Base-by-base conservation (phyloP, 2,329 filamentous ascomycete species). In the Zymoseptoria tritici region DNA sequence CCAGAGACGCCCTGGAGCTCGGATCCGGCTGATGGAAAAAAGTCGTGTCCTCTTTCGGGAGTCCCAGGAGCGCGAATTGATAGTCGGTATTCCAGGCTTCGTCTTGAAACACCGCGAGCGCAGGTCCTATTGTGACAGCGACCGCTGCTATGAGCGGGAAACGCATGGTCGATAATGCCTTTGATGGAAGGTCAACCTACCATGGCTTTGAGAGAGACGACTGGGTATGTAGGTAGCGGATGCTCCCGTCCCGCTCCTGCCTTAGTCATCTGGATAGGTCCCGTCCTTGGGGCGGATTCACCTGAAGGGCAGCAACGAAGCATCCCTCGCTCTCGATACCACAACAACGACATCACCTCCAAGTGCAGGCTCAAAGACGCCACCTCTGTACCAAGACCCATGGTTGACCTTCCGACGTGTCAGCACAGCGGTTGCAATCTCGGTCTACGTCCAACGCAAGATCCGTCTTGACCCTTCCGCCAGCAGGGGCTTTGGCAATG, bases 11-110 rank as follows among this genome's bases (percentile, higher is more conserved):
- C 74, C 90, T 91, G 63, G 93, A 92, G 67, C 87, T 84, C 63
- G 84, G 82, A 70, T 88, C 83, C 49, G 94, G 93, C 67, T 87
- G 88, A 77, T 97, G 91, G 84, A 97, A 97, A 82, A 97, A 95
- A 67, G 93, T 97, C 62, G 90, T 89, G 64, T 90, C 85, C 73
- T 84, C 80, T 73, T 88, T 88, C 57, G 94, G 91, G 46, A 90
- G 78, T 70, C 94, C 94, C 70, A 99, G 80, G 54, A 97, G 86
- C 65, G 90, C 85, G 78, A 96, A 86, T 77, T 97, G 93, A 78
- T 91, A 97, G 77, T 99, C 94, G 74, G 95, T 84, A 69, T 90
- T 83, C 78, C 87, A 92, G 67, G 95, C 91, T 75, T 99, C 93
- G 72, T 99, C 94, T 67, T 84, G 81, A 78, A 91, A 96, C 61